Percentiles rank a stretch among this genome's conserved stretches.
Evolutionary conservation across 495 filamentous ascomycete genomes (phyloP).

Genomic region (Talaromyces trachyspermus): DNA sequence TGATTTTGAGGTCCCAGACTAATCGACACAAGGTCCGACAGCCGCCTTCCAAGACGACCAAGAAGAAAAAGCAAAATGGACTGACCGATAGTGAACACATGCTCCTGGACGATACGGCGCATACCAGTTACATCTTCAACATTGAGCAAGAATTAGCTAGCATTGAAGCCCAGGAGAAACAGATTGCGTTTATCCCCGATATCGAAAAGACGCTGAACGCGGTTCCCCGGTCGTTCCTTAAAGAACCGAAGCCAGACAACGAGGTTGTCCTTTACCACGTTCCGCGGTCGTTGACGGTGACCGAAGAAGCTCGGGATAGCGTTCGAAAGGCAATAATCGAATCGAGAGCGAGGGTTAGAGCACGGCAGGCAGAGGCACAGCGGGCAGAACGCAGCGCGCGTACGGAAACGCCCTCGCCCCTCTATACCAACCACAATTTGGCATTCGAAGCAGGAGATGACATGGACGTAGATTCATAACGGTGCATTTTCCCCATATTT

Average conservation of each 20-base stretch:
- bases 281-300: conserved; percentile 66
- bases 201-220: conserved; percentile 71
- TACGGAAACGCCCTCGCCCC: not conserved
- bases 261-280: conserved; percentile 78
- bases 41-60: not conserved
- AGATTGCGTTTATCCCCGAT: conserved; percentile 71
- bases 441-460: too few relatives aligned
- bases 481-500: too few relatives aligned
- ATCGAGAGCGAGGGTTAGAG: conserved; percentile 53
- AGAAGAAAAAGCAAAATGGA: not conserved
- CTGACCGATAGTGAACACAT: conserved; percentile 47
- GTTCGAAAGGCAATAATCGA: conserved; percentile 84
- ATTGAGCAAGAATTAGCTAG: conserved; percentile 81
- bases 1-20: conserved; percentile 1
- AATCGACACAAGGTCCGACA: not conserved
- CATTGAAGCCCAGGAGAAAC: conserved; percentile 42
- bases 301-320: conserved; percentile 63
- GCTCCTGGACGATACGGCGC: conserved; percentile 80
- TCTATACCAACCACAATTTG: too few relatives aligned
- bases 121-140: conserved; percentile 85
- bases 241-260: conserved; percentile 36
- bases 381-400: not conserved
- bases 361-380: conserved; percentile 3
- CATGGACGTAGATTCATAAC: too few relatives aligned
- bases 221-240: conserved; percentile 60